A percentile compares a stretch with the other conserved stretches of the same genome.
These are phyloP conservation scores for Syzygium jambos DNA, from an alignment of 345 rosid genomes.

Conservation along the genomic window DNA sequence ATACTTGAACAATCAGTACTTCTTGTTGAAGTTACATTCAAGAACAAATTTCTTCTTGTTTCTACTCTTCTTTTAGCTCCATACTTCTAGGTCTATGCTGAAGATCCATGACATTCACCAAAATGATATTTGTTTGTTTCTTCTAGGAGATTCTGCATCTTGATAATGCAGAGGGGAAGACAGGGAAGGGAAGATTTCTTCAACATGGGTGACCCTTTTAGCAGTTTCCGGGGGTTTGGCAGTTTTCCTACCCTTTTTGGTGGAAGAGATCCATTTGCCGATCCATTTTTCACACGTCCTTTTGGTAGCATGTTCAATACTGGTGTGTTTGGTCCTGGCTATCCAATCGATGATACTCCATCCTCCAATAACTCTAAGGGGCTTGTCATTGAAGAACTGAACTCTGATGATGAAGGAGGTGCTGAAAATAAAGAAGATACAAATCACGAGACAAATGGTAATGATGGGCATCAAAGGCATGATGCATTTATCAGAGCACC, in stretches of 20 bases:
- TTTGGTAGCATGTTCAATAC: conserved; percentile 29
- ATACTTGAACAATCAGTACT: background rate
- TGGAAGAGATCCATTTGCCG: conserved; percentile 67
- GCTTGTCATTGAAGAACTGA: conserved; percentile 53
- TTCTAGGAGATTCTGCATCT: background rate
- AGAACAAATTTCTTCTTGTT: background rate
- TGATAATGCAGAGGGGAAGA: conserved; percentile 41
- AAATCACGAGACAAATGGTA: background rate
- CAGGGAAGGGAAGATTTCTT: conserved; percentile 18
- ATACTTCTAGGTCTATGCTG: background rate
- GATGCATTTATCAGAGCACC: conserved; percentile 28
- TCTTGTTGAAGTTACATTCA: background rate
- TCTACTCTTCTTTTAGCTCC: background rate
- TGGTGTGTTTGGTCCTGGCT: conserved; percentile 7
- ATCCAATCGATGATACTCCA: conserved; percentile 6
- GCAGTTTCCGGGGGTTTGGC: conserved; percentile 16
- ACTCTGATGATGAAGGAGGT: conserved; percentile 43
- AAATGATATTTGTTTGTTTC: background rate
- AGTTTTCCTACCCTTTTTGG: conserved; percentile 45
- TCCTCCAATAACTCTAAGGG: conserved; percentile 16
- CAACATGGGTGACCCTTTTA: conserved; percentile 33
- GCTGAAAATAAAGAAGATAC: background rate
- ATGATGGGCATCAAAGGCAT: background rate
- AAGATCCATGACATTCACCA: background rate
- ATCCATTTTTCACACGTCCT: conserved; percentile 58